Percentiles rank a stretch among this genome's conserved stretches.
phyloP scores from a whole-genome alignment of 345 rosid genomes.

The Citrus unshiu region DNA sequence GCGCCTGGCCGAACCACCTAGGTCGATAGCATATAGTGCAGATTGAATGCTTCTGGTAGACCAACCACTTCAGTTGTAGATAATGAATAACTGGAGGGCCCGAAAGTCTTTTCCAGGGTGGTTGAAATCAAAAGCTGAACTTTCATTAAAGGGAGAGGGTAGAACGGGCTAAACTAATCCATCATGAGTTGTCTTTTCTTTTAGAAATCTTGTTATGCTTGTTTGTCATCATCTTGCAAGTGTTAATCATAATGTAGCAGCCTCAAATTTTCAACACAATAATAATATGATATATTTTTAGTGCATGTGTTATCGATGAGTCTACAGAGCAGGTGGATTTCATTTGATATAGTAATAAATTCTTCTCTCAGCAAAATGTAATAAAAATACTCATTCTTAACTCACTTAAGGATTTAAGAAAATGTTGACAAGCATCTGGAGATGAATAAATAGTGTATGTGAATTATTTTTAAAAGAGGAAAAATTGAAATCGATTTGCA shows the following conservation, averaged over 20 bases:
- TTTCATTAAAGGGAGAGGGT: neutral
- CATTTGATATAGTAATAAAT: too few relatives aligned
- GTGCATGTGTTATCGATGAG: neutral
- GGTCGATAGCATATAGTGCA: neutral
- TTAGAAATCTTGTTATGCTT: neutral
- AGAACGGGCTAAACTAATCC: neutral
- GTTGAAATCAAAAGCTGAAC: neutral
- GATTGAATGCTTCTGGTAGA: neutral
- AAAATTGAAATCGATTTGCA: neutral
- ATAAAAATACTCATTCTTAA: neutral
- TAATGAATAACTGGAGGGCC: neutral
- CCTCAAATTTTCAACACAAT: neutral
- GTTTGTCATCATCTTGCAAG: neutral
- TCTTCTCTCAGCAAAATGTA: neutral
- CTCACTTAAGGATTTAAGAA: neutral
- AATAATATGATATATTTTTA: neutral
- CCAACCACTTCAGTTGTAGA: neutral
- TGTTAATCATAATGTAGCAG: neutral
- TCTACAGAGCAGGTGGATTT: too few relatives aligned
- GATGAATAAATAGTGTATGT: neutral
- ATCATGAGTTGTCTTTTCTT: neutral
- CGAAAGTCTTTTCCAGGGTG: neutral
- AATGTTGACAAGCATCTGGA: neutral
- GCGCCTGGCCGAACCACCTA: neutral
- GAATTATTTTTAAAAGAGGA: neutral